Percentiles rank a stretch among this genome's conserved stretches.
phyloP scores from a whole-genome alignment of 768 basidiomycete species.

The Boletus rubroflammeus region DNA sequence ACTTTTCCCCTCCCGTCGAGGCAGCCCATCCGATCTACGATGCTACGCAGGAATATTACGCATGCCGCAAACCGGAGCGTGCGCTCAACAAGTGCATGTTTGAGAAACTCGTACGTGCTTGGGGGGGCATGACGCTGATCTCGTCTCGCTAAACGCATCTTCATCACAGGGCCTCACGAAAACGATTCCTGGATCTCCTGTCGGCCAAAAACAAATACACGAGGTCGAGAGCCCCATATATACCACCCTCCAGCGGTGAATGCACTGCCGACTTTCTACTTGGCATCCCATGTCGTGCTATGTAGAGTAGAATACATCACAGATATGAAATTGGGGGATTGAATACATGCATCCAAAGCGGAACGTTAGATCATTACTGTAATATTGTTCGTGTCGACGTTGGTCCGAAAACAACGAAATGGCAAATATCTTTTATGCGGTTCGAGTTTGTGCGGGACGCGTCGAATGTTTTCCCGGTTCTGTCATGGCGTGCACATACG shows the following conservation, averaged over 20 bases:
- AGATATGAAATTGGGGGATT: not conserved
- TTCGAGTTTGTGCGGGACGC: not conserved
- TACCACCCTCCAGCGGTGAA: conserved; percentile 79
- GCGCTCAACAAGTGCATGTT: conserved; percentile 92
- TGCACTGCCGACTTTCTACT: not conserved
- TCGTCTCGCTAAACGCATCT: not conserved
- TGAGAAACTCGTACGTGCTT: conserved; percentile 79
- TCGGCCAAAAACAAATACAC: conserved; percentile 80
- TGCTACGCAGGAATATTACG: conserved; percentile 69
- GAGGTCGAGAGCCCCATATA: conserved; percentile 84
- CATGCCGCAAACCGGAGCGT: conserved; percentile 86
- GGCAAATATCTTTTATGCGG: not conserved
- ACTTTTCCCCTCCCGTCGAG: not conserved
- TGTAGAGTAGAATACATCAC: conserved; percentile 21
- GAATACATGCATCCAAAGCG: not conserved
- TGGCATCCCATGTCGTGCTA: conserved; percentile 1
- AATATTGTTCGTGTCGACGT: not conserved
- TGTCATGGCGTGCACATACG: conserved; percentile 29
- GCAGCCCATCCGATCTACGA: not conserved
- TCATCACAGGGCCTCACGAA: conserved; percentile 78
- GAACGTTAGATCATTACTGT: not conserved
- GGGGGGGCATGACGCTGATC: not conserved
- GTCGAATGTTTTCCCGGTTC: conserved; percentile 29
- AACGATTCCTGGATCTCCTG: conserved; percentile 85
- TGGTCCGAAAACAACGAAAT: not conserved